These are phyloP conservation scores for Starmerella powellii DNA, from an alignment of 805 yeast genomes.

Conservation along the genomic window DNA sequence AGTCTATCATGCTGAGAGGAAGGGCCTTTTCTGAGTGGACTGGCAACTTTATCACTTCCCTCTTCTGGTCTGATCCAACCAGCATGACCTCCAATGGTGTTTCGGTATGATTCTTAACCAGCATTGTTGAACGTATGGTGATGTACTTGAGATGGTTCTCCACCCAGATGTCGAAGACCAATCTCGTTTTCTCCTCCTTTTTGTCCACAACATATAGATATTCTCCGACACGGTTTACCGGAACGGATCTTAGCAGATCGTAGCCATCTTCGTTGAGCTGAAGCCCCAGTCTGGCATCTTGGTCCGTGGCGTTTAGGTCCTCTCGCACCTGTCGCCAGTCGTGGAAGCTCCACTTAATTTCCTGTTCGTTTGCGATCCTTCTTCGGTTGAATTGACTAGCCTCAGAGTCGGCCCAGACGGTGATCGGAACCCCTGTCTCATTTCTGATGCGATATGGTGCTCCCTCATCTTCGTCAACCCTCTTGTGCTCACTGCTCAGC, in stretches of 20 bases:
- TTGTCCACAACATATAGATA: constrained; percentile 46
- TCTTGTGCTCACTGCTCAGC: constrained; percentile 21
- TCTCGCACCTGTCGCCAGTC: constrained; percentile 87
- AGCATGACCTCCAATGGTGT: constrained; percentile 36
- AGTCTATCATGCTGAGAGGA: constrained; percentile 56
- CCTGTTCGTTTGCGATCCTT: constrained; percentile 36
- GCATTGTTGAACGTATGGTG: constrained; percentile 62
- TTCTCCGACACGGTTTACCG: constrained; percentile 76
- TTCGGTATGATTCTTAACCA: constrained; percentile 54
- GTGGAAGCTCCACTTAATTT: constrained; percentile 78
- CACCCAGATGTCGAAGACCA: constrained; percentile 58
- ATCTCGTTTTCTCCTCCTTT: constrained; percentile 38
- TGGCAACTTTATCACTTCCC: constrained; percentile 33
- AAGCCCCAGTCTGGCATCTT: constrained; percentile 50
- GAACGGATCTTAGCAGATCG: constrained; percentile 41
- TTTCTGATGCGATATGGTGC: constrained; percentile 72
- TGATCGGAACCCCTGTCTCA: constrained; percentile 73
- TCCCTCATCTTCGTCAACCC: constrained; percentile 52
- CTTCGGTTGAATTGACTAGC: constrained; percentile 10
- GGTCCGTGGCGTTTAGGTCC: constrained; percentile 52
- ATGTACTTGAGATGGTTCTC: constrained; percentile 69
- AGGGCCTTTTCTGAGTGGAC: constrained; percentile 53
- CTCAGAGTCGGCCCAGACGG: constrained; percentile 59
- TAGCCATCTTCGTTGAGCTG: constrained; percentile 43
- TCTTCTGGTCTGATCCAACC: constrained; percentile 26